Evolutionary conservation across 306 rosid species (phyloP), one percentile per base, ranked within the genome.

Genomic region (Potentilla sterilis): DNA sequence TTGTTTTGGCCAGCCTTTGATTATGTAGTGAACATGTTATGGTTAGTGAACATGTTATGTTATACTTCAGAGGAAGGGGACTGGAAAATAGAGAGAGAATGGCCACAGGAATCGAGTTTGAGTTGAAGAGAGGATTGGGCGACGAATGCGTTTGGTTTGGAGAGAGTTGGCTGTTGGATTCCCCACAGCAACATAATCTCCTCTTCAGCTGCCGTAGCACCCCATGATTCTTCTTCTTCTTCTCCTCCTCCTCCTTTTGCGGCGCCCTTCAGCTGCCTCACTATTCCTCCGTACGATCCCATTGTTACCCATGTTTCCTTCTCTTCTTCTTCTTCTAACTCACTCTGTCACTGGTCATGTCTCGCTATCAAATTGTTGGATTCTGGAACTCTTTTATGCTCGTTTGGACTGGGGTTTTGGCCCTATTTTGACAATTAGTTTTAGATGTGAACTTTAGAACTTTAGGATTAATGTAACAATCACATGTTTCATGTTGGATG

Each of bases 131-230:
- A 88, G 80, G 96, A 78, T 13, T 92, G 97, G 72, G 93, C 77
- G 16, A 92, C 93, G 70, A 92, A 88, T 41, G 92, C 82, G 80
- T 92, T 92, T 71, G 89, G 96, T 88, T 82, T 85, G 75, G 93
- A 83, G 58, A 83, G 86, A 2, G 92, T 87, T 1, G 97, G 97
- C 73, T 92, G 97, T 38, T 77, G 93, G 44, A 92, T 87, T 58
- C 89, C 92, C 97, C 97, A 90, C 2, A 92, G 89, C 13, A 92
- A 85, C 96, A 92, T 92, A 83, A 83, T 90, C 88, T 92, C 97
- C 62, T 88, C 97, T 54, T 89, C 81, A 66, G 96, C 96, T 28
- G 96, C 86, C 0, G 59, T 69, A 69, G 57, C 72, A 47, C 13
- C 67, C 21, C 46, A 72, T 3, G 65, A 72, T 6, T 41, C 49